Evolutionary conservation across 495 filamentous ascomycete genomes (phyloP), one percentile per base, ranked within the genome.

Genomic region (Pyronema omphalodes): DNA sequence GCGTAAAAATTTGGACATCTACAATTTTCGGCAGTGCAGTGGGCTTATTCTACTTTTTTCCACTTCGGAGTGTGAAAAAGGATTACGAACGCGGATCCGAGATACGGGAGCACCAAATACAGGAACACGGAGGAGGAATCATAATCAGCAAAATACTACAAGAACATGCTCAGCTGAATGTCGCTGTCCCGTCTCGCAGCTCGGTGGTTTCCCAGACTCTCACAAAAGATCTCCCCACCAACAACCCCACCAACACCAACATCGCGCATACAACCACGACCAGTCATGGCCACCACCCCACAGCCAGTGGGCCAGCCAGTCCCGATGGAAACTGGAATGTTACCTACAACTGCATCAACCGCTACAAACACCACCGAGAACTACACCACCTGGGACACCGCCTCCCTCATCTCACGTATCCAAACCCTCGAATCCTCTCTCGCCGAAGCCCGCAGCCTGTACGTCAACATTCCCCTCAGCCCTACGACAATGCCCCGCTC

Each of bases 321-420:
- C n/a, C n/a, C n/a, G 11, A 6, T 9, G 9, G 7, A 34, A 33
- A 17, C 34, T 37, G 11, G 3, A 37, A 17, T 8, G 1, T 1
- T 8, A n/a, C 1, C 8, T 3, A 15, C 44, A 29, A 11, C 12
- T 11, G 14, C 44, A 29, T 18, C 12, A 3, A 11, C 39, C 1
- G 39, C 11, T 12, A 17, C 39, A 7, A 12, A 41, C 7, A 12
- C 44, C 12, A 15, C n/a, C 3, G 19, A 1, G 37, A 37, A 53
- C 37, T 53, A 53, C 37, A 35, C 51, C 8, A n/a, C 14, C 35
- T 53, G 51, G 51, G 33, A 19, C 37, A 9, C 35, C 9, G 11
- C 34, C 8, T 40, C 51, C 14, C 37, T 53, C 9, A 53, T 53
- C 37, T 9, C 51, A 1, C 51, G 51, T n/a, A 40, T 53, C 34